These are phyloP conservation scores for Platismatia glauca DNA, from an alignment of 495 filamentous ascomycete species.

Conservation along the genomic window DNA sequence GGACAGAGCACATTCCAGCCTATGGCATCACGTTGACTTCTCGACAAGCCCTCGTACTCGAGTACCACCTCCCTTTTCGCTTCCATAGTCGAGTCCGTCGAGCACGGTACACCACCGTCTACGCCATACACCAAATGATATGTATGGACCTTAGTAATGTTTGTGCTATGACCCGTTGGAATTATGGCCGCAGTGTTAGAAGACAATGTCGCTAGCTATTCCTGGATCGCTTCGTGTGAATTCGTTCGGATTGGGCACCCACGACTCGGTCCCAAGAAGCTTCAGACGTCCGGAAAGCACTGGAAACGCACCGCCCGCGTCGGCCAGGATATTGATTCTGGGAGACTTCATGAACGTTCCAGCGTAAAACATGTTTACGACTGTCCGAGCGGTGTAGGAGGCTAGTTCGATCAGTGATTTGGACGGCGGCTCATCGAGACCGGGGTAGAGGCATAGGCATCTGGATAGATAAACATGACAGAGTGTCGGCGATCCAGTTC, in stretches of 20 bases:
- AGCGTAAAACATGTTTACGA: conserved; percentile 10
- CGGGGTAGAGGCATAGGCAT: conserved; percentile 12
- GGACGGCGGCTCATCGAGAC: conserved; percentile 9
- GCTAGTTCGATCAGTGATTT: conserved; percentile 6
- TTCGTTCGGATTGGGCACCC: conserved; percentile 10
- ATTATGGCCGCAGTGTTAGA: conserved; percentile 5
- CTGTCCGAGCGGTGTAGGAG: conserved; percentile 8
- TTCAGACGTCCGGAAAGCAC: conserved; percentile 9
- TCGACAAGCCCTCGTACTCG: background rate
- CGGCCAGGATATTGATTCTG: background rate
- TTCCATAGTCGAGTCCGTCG: conserved; percentile 11
- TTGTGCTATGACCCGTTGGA: conserved; percentile 8
- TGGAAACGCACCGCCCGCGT: conserved; percentile 9
- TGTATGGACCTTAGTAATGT: conserved; percentile 5
- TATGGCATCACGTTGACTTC: conserved; percentile 4
- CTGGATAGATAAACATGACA: conserved; percentile 45
- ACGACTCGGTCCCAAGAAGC: conserved; percentile 10
- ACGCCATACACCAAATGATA: conserved; percentile 10
- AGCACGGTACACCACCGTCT: conserved; percentile 13
- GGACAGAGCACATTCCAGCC: conserved; percentile 7
- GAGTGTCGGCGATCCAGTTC: conserved; percentile 35
- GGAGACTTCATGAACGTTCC: background rate
- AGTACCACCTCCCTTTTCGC: conserved; percentile 7
- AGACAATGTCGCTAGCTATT: background rate
- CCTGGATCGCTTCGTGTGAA: conserved; percentile 6